phyloP scores from a whole-genome alignment of 2,329 filamentous ascomycete species.

The Penicillium concentricum region DNA sequence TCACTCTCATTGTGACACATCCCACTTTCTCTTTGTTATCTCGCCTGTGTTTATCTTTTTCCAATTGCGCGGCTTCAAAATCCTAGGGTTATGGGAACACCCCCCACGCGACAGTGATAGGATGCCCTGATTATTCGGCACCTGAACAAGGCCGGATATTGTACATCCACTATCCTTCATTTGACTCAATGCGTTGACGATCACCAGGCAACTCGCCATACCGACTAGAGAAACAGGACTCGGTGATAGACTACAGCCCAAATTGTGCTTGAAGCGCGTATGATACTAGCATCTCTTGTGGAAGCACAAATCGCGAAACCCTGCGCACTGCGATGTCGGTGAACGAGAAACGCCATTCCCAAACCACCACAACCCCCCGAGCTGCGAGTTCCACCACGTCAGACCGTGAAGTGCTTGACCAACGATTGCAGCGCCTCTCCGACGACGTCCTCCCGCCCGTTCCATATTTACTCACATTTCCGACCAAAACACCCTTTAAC shows the following conservation, averaged over 20 bases:
- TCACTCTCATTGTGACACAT: conserved; percentile 5
- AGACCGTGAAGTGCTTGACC: conserved; percentile 34
- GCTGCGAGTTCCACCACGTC: conserved; percentile 20
- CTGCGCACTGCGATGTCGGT: conserved; percentile 42
- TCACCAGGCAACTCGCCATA: neutral
- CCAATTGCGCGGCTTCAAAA: conserved; percentile 2
- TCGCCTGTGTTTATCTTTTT: neutral
- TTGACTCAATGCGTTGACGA: conserved; percentile 23
- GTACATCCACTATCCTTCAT: conserved; percentile 6
- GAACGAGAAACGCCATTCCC: conserved; percentile 32
- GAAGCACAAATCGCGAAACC: conserved; percentile 14
- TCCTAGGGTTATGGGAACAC: conserved; percentile 9
- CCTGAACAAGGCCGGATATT: conserved; percentile 14
- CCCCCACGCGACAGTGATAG: conserved; percentile 9
- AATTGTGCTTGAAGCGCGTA: conserved; percentile 4
- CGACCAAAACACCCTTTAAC: conserved; percentile 47
- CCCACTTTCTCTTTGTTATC: conserved; percentile 4
- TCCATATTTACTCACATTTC: conserved; percentile 48
- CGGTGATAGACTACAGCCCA: neutral
- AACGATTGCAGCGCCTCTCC: conserved; percentile 40
- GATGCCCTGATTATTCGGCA: conserved; percentile 18
- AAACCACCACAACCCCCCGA: conserved; percentile 27
- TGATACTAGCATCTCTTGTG: conserved; percentile 11
- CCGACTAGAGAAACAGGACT: neutral
- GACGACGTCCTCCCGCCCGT: conserved; percentile 45